Percentiles rank a stretch among this genome's conserved stretches.
phyloP scores from a whole-genome alignment of 2,329 filamentous ascomycete species.

The Nigrospora oryzae region DNA sequence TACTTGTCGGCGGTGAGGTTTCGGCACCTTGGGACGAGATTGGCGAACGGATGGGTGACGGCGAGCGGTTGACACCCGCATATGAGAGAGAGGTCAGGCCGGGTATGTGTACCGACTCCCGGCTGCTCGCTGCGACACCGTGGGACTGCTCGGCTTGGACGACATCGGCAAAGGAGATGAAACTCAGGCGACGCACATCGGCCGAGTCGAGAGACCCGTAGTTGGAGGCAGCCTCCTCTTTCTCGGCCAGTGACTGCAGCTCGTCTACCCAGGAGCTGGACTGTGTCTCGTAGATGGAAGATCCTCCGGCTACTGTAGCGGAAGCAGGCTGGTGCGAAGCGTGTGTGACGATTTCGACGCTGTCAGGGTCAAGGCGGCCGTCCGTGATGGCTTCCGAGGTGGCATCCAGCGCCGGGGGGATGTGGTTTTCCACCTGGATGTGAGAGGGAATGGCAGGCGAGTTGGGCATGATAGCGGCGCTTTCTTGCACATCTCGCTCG shows the following conservation, averaged over 20 bases:
- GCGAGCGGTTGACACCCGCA: constrained; percentile 53
- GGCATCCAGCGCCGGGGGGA: constrained; percentile 84
- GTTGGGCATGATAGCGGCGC: constrained; percentile 54
- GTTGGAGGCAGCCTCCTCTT: constrained; percentile 59
- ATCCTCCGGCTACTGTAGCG: constrained; percentile 49
- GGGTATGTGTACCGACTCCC: constrained; percentile 63
- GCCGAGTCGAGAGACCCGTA: constrained; percentile 70
- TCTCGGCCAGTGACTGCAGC: constrained; percentile 43
- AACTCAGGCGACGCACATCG: constrained; percentile 78
- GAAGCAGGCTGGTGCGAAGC: constrained; percentile 73
- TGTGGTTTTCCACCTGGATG: constrained; percentile 89
- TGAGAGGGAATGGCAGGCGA: constrained; percentile 87
- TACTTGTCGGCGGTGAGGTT: constrained; percentile 69
- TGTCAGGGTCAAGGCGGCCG: constrained; percentile 72
- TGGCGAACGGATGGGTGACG: constrained; percentile 73
- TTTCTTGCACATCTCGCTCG: constrained; percentile 89
- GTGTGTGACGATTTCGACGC: constrained; percentile 89
- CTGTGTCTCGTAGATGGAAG: constrained; percentile 28
- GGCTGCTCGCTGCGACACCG: constrained; percentile 39
- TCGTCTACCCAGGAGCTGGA: constrained; percentile 50
- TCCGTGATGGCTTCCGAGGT: constrained; percentile 90
- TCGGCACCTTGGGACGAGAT: constrained; percentile 61
- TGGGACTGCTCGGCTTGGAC: constrained; percentile 74
- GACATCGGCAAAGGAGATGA: constrained; percentile 95
- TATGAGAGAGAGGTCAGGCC: constrained; percentile 55